Evolutionary conservation across 768 basidiomycete genomes (phyloP).

Genomic region (Strobilomyces echinocephalus): DNA sequence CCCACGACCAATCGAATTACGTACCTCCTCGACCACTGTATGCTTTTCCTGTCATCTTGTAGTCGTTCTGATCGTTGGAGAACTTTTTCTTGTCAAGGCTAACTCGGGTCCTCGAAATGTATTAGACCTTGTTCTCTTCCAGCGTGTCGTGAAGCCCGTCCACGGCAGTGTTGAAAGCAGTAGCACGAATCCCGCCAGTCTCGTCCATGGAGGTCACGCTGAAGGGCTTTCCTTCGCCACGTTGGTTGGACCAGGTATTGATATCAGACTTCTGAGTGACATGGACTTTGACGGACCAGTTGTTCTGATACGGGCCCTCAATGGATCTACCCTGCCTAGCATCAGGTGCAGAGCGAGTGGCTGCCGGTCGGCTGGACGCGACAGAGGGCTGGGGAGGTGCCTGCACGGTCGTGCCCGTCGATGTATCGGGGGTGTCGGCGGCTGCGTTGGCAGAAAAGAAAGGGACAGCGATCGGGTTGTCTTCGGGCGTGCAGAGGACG

Average conservation of each 20-base stretch:
- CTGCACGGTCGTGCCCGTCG: conserved; percentile 21
- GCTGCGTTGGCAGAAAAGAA: conserved; percentile 28
- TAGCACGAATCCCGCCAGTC: conserved; percentile 85
- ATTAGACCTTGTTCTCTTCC: conserved; percentile 91
- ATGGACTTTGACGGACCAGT: conserved; percentile 96
- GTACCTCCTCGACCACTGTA: conserved; percentile 82
- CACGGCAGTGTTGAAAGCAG: conserved; percentile 83
- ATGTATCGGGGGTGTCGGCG: conserved; percentile 21
- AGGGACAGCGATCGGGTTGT: conserved; percentile 43
- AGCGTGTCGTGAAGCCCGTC: conserved; percentile 81
- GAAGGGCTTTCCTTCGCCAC: conserved; percentile 94
- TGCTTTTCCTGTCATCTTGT: conserved; percentile 80
- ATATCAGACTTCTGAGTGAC: conserved; percentile 88
- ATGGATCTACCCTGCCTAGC: conserved; percentile 42
- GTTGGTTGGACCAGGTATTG: conserved; percentile 80
- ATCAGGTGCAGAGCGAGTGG: conserved; percentile 11
- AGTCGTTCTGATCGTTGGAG: conserved; percentile 84
- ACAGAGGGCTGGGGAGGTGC: conserved; percentile 23
- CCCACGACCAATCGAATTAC: conserved; percentile 13
- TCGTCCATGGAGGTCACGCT: conserved; percentile 93
- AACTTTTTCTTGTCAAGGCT: conserved; percentile 98
- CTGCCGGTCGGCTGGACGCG: conserved; percentile 15
- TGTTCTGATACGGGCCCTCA: conserved; percentile 95
- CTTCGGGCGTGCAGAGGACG: conserved; percentile 45
- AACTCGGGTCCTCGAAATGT: conserved; percentile 83